These are phyloP conservation scores for Coprinopsis sp. DNA, from an alignment of 768 basidiomycete species.

Conservation along the genomic window DNA sequence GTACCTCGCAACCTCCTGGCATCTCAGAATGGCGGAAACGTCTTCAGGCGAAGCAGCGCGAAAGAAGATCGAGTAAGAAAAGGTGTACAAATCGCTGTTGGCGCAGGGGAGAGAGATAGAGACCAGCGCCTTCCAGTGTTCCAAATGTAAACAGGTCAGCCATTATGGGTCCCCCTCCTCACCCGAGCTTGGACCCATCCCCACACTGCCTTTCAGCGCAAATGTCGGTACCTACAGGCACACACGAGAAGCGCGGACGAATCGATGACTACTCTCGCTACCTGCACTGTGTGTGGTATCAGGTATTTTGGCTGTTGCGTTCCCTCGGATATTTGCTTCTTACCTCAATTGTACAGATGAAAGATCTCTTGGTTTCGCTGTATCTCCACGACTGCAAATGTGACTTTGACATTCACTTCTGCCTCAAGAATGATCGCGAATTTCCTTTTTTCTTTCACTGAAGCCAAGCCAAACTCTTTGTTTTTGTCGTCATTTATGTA, in stretches of 20 bases:
- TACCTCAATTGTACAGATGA: too few relatives aligned
- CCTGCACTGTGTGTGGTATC: constrained; percentile 55
- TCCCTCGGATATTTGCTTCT: too few relatives aligned
- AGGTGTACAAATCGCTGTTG: constrained; percentile 86
- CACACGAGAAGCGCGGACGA: constrained; percentile 98
- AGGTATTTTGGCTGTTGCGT: constrained; percentile 13
- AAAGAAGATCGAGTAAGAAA: constrained; percentile 75
- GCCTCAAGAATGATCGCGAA: too few relatives aligned
- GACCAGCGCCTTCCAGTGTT: constrained; percentile 97
- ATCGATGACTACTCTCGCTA: constrained; percentile 71
- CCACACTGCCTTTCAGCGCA: constrained; percentile 41
- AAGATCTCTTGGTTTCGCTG: too few relatives aligned
- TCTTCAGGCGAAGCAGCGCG: constrained; percentile 88
- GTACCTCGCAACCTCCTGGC: too few relatives aligned
- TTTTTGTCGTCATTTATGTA: too few relatives aligned
- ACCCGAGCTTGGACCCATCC: background rate
- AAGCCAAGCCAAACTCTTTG: too few relatives aligned
- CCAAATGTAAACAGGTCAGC: constrained; percentile 83
- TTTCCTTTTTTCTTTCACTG: too few relatives aligned
- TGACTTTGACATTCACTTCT: too few relatives aligned
- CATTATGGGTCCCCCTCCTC: background rate
- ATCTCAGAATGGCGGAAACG: too few relatives aligned
- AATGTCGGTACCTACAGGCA: constrained; percentile 91
- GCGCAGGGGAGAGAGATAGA: constrained; percentile 90
- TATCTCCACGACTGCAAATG: too few relatives aligned